These are phyloP conservation scores for Pleurotus giganteus DNA, from an alignment of 768 basidiomycete species.

Conservation along the genomic window DNA sequence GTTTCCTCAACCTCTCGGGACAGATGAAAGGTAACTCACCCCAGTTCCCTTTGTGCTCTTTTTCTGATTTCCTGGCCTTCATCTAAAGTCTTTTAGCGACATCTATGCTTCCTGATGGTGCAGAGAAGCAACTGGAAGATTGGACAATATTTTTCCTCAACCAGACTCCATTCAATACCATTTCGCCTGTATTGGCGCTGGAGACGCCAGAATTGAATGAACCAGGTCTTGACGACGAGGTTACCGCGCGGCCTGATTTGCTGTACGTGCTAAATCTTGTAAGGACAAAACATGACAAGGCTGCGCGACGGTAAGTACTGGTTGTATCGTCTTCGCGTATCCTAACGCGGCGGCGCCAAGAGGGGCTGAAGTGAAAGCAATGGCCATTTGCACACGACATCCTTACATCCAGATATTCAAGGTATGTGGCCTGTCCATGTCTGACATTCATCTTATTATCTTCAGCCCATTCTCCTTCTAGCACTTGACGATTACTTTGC, in stretches of 20 bases:
- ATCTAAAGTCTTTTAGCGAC: slow-evolving; percentile 95
- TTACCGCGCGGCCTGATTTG: slow-evolving; percentile 46
- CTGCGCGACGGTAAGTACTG: slow-evolving; percentile 61
- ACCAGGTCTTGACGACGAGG: slow-evolving; percentile 34
- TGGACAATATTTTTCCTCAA: slow-evolving; percentile 99
- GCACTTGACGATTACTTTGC: slow-evolving; percentile 95
- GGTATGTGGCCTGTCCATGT: slow-evolving; percentile 36
- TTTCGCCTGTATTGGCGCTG: slow-evolving; percentile 76
- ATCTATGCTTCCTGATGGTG: slow-evolving; percentile 98
- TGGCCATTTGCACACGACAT: slow-evolving; percentile 91
- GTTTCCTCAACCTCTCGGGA: slow-evolving; percentile 91
- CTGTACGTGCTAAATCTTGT: slow-evolving; percentile 91
- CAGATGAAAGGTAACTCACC: slow-evolving; percentile 82
- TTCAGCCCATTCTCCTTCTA: slow-evolving; percentile 88
- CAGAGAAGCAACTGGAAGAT: slow-evolving; percentile 91
- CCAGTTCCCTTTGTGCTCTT: slow-evolving; percentile 10
- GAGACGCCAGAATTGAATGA: slow-evolving; percentile 50
- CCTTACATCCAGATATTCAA: slow-evolving; percentile 97
- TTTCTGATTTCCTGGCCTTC: slow-evolving; percentile 11
- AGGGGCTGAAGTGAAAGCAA: slow-evolving; percentile 91
- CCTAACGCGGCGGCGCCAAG: slow-evolving; percentile 37
- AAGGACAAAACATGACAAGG: slow-evolving; percentile 87
- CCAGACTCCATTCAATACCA: slow-evolving; percentile 86
- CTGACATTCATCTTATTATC: not conserved
- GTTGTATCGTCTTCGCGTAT: slow-evolving; percentile 1